Evolutionary conservation across 2,329 filamentous ascomycete species (phyloP).

Genomic region (Metarhizium rileyi): DNA sequence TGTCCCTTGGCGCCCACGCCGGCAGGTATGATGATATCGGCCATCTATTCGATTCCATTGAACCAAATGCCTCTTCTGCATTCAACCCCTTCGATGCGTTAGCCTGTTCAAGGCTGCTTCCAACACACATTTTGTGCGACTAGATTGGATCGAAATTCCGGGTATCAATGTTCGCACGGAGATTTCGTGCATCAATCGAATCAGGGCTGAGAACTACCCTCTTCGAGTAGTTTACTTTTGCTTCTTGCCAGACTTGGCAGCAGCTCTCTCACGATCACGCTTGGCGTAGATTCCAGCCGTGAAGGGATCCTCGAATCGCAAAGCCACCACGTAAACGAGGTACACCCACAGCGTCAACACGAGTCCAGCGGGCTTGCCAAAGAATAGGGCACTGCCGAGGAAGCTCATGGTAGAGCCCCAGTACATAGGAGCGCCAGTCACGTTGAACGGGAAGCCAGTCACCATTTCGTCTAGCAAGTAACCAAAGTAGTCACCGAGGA

Average conservation of each 20-base stretch:
- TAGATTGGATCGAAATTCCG: neutral
- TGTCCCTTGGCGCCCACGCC: too few relatives aligned
- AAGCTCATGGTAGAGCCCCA: conserved; percentile 90
- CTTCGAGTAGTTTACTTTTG: conserved; percentile 27
- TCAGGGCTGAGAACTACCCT: neutral
- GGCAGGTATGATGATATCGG: conserved; percentile 7
- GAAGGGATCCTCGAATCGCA: conserved; percentile 88
- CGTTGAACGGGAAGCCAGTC: conserved; percentile 90
- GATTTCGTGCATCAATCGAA: neutral
- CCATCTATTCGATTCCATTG: neutral
- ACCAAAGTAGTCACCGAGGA: conserved; percentile 96
- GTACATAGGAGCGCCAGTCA: conserved; percentile 91
- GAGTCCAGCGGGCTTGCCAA: conserved; percentile 79
- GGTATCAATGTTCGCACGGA: neutral
- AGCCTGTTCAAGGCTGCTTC: conserved; percentile 12
- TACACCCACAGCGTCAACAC: conserved; percentile 67
- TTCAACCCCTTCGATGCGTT: neutral
- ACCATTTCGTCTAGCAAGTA: conserved; percentile 95
- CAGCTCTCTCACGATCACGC: conserved; percentile 53
- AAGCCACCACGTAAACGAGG: conserved; percentile 68
- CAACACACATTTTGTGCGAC: neutral
- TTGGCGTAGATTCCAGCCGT: conserved; percentile 88
- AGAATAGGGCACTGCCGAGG: conserved; percentile 74
- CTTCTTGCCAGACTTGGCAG: conserved; percentile 39
- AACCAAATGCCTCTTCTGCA: neutral